These are phyloP conservation scores for Stemphylium beticola DNA, from an alignment of 2,329 filamentous ascomycete genomes.

Conservation along the genomic window DNA sequence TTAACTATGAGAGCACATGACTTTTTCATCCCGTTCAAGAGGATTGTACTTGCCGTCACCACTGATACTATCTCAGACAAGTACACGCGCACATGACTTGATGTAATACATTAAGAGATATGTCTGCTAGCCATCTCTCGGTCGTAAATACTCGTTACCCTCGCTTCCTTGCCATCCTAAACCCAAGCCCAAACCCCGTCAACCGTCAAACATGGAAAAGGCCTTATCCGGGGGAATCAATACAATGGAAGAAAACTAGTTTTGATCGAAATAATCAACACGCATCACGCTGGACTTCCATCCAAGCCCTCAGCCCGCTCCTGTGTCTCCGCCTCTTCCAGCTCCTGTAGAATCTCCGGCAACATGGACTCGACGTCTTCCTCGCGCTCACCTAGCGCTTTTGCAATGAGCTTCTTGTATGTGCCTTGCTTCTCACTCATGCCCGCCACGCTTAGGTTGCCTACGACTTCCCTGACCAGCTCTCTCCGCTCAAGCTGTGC, in stretches of 20 bases:
- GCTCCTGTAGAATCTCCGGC: conserved; percentile 57
- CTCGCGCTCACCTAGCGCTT: conserved; percentile 71
- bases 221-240: neutral
- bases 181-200: neutral
- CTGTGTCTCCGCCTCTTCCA: conserved; percentile 55
- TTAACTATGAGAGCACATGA: too few species aligned
- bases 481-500: conserved; percentile 66
- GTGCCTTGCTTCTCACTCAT: conserved; percentile 75
- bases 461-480: conserved; percentile 71
- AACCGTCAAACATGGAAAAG: neutral
- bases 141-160: conserved; percentile 18
- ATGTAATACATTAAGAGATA: conserved; percentile 11
- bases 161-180: neutral
- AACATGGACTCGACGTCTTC: conserved; percentile 71
- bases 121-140: conserved; percentile 10
- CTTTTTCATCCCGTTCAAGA: too few species aligned
- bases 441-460: conserved; percentile 71
- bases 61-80: too few species aligned
- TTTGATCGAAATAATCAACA: neutral
- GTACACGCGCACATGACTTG: too few species aligned
- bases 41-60: too few species aligned
- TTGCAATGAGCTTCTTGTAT: conserved; percentile 72
- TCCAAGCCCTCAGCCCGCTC: conserved; percentile 46
- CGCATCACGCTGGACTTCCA: conserved; percentile 35
- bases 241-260: neutral